phyloP scores from a whole-genome alignment of 345 rosid species.

The Euphorbia peplus region DNA sequence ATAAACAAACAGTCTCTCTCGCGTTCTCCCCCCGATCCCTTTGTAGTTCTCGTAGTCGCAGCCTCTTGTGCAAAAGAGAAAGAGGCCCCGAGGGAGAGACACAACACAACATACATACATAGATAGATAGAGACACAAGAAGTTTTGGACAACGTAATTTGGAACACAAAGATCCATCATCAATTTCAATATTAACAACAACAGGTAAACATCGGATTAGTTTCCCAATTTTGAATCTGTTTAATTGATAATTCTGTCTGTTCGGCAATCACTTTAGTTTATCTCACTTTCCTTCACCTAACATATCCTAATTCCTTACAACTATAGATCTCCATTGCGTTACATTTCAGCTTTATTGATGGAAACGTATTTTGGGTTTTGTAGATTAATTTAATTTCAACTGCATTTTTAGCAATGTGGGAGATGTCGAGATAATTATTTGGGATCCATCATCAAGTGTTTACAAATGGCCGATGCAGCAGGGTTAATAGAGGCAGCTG shows the following conservation, averaged over 20 bases:
- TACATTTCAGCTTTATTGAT: slow-evolving; percentile 7
- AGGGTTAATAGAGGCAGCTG: slow-evolving; percentile 77
- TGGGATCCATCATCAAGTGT: slow-evolving; percentile 13
- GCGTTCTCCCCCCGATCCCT: neutral
- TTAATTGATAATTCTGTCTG: no score
- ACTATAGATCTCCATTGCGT: slow-evolving; percentile 8
- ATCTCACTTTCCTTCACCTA: slow-evolving; percentile 21
- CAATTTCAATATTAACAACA: slow-evolving; percentile 5
- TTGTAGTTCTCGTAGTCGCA: neutral
- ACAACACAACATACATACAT: no score
- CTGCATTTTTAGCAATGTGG: slow-evolving; percentile 16
- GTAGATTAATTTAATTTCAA: slow-evolving; percentile 4
- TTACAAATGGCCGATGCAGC: slow-evolving; percentile 71
- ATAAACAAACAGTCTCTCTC: neutral
- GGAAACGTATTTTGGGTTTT: slow-evolving; percentile 3
- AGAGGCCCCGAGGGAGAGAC: slow-evolving; percentile 5
- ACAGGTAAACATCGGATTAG: slow-evolving; percentile 22
- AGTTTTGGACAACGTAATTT: no score
- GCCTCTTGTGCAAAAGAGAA: slow-evolving; percentile 5
- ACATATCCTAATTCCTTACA: slow-evolving; percentile 5
- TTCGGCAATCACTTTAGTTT: slow-evolving; percentile 19
- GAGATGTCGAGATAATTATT: slow-evolving; percentile 7
- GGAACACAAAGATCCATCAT: neutral
- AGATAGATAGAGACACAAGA: neutral
- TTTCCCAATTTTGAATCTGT: no score